Conservation (phyloP, 2,329 filamentous ascomycete species). For the Drechmeria coniospora region DNA sequence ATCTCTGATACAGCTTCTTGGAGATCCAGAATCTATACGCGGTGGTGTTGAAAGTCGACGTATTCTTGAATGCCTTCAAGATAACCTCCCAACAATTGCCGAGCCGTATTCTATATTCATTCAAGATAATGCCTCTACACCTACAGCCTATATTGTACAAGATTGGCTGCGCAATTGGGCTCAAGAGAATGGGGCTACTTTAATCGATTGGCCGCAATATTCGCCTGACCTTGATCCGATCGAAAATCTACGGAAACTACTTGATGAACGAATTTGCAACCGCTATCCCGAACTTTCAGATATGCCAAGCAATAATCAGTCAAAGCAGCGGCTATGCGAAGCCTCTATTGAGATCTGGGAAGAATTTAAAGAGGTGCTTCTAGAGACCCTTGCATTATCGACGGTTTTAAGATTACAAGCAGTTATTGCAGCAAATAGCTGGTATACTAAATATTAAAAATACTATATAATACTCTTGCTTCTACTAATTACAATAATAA, state of each 20-base stretch:
- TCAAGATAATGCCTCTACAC: conserved; percentile 5
- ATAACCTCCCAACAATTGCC: conserved; percentile 4
- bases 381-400: conserved; percentile 1
- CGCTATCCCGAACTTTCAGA: conserved; percentile 1
- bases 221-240: conserved; percentile 5
- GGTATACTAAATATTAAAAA: conserved; percentile 4
- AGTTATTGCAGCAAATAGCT: background rate
- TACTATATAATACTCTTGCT: too few relatives aligned
- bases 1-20: conserved; percentile 1
- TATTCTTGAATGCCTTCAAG: conserved; percentile 4
- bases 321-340: background rate
- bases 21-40: conserved; percentile 2
- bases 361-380: conserved; percentile 1
- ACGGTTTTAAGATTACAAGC: conserved; percentile 1
- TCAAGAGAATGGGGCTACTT: conserved; percentile 1
- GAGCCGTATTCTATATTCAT: conserved; percentile 3
- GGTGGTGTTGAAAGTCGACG: conserved; percentile 2
- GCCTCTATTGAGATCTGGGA: conserved; percentile 2
- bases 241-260: conserved; percentile 5
- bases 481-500: too few relatives aligned
- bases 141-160: conserved; percentile 1
- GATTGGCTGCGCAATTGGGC: conserved; percentile 2
- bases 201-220: conserved; percentile 3
- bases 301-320: background rate
- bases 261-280: conserved; percentile 4